A percentile compares a stretch with the other conserved stretches of the same genome.
Evolutionary conservation across 2,329 filamentous ascomycete genomes (phyloP).

Genomic region (Leptosphaerulina australis): DNA sequence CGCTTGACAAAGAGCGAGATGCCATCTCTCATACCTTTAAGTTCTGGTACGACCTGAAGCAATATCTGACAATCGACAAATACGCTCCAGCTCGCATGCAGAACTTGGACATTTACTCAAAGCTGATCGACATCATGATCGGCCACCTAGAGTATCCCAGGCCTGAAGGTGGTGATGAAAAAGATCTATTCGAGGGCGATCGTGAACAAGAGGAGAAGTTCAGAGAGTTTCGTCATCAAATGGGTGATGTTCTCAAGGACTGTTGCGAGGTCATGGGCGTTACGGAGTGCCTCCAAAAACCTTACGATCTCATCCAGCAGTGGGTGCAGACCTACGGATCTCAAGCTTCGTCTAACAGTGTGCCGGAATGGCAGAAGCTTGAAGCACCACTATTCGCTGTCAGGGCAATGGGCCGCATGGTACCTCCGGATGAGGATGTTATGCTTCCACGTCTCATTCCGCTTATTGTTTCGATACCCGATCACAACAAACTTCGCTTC

Average conservation of each 20-base stretch:
- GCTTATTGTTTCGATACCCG: conserved; percentile 89
- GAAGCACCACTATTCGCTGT: conserved; percentile 95
- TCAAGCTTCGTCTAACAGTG: conserved; percentile 72
- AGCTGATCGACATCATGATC: conserved; percentile 91
- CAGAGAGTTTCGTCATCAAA: conserved; percentile 91
- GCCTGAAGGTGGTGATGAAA: conserved; percentile 73
- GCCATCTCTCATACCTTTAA: conserved; percentile 92
- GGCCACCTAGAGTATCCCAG: conserved; percentile 86
- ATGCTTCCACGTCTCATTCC: conserved; percentile 92
- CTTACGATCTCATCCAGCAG: conserved; percentile 80
- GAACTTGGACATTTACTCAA: conserved; percentile 81
- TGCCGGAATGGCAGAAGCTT: conserved; percentile 94
- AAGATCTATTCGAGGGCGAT: conserved; percentile 92
- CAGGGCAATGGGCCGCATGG: conserved; percentile 95
- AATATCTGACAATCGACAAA: conserved; percentile 88
- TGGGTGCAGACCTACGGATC: conserved; percentile 86
- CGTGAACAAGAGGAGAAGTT: conserved; percentile 97
- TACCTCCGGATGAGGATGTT: conserved; percentile 83
- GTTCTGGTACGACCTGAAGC: conserved; percentile 99
- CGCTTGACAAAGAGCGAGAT: conserved; percentile 84
- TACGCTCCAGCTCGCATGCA: conserved; percentile 82
- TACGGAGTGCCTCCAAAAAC: conserved; percentile 86
- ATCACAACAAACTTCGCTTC: conserved; percentile 97
- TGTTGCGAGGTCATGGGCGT: conserved; percentile 96
- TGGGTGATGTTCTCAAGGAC: conserved; percentile 98